Evolutionary conservation across 23 red algal genomes (phyloP), one percentile per base, ranked within the genome.

Genomic region (Chondrus crispus): DNA sequence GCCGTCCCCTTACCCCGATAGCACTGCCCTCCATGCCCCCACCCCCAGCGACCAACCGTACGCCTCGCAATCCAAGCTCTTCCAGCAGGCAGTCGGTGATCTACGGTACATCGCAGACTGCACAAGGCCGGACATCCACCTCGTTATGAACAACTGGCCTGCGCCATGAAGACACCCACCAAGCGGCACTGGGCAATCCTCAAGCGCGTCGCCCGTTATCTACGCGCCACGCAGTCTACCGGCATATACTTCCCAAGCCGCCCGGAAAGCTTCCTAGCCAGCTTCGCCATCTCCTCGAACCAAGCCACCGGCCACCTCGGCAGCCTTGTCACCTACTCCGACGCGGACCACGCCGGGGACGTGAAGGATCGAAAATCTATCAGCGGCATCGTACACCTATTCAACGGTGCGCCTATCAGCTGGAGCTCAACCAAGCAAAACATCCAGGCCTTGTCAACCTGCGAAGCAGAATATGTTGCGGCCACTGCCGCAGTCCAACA

Each of bases 401-500:
- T 54, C 50, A 54, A 54, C 50, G 20, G 20, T 14, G 20, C 50
- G 20, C 50, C 50, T 12, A 54, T 54, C 12, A 14, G 13, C 50
- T 54, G 50, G 50, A 12, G 12, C 33, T 85, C 32, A 39, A 54
- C 38, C 12, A 39, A 46, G 0, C 54, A 85, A 2, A 28, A 16
- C 39, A 47, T 58, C 14, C 81, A 44, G 33, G 81, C 81, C 19
- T 42, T 66, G 2, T 85, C 81, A 36, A 85, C 81, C 9, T 62
- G 53, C 62, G 81, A 85, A 70, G 3, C 62, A 0, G 53, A 68
- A 32, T 85, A 85, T 70, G 22, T 64, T 28, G 51, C 81, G 10
- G 60, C 54, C 14, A 38, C 29, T 44, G 13, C 0, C 57, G 81
- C 53, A 70, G 46, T 62, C 10, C 57, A 20, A 44, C 36, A 85